Evolutionary conservation across 257 asterid genomes (phyloP), one percentile per base, ranked within the genome.

Genomic region (Nicotiana tomentosiformis): DNA sequence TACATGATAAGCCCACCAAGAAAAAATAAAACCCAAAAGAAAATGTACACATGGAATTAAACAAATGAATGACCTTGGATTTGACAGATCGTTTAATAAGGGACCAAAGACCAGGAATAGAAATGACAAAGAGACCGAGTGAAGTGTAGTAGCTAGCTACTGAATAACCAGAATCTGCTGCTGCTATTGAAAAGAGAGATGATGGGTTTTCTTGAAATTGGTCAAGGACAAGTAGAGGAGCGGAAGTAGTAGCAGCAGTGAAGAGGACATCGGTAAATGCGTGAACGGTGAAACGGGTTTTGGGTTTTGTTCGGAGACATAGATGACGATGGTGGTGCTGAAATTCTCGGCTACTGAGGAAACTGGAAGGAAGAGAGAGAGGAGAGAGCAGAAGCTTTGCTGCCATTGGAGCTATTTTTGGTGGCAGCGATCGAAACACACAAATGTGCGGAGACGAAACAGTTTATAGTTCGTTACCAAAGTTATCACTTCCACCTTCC

Each of bases 21-120:
- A 29, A 29, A 29, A 29, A 29, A 43, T 7, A 43, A 65, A 60
- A 66, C 29, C 10, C 3, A 65, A 58, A 20, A 37, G 37, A 60
- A 66, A 61, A 77, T 20, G 10, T 18, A 17, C 68, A 49, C 16
- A 32, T 8, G 46, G 61, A 8, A 39, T 26, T 15, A 57, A 55
- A 14, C 49, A 43, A 64, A 32, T 61, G 51, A 39, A 26, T 5
- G 81, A 93, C 98, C 98, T 96, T 96, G 62, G 99, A 96, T 89
- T 96, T 96, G 70, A 94, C 98, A 6, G 98, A 96, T 18, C 99
- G 99, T 85, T 96, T 96, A 85, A 96, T 94, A 74, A 96, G 98
- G 83, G 99, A 96, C 99, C 99, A 96, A 77, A 96, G 93, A 20
- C 99, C 99, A 2, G 98, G 99, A 84, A 96, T 98, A 1, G 99